Conservation (phyloP, 208 protist species). For the Porcisia deanei region DNA sequence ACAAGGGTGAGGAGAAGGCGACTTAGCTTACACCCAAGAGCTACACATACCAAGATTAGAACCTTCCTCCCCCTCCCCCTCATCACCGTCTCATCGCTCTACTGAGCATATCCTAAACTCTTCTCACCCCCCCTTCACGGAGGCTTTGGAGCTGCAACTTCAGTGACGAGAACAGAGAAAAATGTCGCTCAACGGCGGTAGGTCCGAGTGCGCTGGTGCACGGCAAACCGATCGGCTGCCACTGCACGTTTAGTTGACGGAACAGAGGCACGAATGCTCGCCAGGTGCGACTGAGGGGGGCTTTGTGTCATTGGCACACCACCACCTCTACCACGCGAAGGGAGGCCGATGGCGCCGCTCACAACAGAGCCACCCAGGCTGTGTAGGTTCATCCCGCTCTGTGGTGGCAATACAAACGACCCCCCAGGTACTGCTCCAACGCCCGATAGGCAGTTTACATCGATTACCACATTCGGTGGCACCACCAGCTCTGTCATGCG, state of each 20-base stretch:
- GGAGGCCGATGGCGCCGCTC: not conserved
- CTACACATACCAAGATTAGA: too few species aligned
- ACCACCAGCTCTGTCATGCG: constrained; percentile 44
- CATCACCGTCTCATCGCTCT: too few species aligned
- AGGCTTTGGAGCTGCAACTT: too few species aligned
- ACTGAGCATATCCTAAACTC: too few species aligned
- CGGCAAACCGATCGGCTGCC: constrained; percentile 16
- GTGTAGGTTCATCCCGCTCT: not conserved
- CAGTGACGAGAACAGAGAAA: too few species aligned
- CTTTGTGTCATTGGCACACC: not conserved
- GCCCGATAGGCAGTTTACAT: constrained; percentile 48
- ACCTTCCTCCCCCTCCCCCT: too few species aligned
- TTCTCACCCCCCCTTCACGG: too few species aligned
- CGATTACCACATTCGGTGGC: constrained; percentile 78
- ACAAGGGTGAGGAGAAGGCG: too few species aligned
- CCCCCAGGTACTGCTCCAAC: not conserved
- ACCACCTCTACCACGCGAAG: not conserved
- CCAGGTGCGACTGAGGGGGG: not conserved
- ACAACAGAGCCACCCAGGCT: not conserved
- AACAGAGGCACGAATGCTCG: constrained; percentile 3
- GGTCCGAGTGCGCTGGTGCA: constrained; percentile 12
- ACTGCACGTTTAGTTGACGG: constrained; percentile 8
- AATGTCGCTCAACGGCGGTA: constrained; percentile 19
- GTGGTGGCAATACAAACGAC: not conserved
- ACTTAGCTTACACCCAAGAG: too few species aligned